These are phyloP conservation scores for Didymella glomerata DNA, from an alignment of 2,329 filamentous ascomycete species.

Conservation along the genomic window DNA sequence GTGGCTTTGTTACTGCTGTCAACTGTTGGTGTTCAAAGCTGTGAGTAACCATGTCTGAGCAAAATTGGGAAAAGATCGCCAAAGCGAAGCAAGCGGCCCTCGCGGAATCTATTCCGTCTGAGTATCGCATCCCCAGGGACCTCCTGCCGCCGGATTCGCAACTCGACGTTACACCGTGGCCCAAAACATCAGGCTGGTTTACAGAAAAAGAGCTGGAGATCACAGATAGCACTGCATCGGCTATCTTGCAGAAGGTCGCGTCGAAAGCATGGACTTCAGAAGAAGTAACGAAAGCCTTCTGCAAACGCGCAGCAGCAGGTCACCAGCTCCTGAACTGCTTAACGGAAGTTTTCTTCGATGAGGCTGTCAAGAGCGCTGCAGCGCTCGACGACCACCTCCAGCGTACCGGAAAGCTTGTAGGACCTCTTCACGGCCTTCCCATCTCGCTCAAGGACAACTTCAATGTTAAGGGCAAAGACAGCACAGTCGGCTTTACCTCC, in stretches of 20 bases:
- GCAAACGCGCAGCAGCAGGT: conserved; percentile 63
- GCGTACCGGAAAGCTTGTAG: conserved; percentile 58
- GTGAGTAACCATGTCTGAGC: conserved; percentile 27
- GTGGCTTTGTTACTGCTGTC: conserved; percentile 3
- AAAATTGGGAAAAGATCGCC: conserved; percentile 57
- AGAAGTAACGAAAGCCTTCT: conserved; percentile 62
- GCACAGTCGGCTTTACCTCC: conserved; percentile 70
- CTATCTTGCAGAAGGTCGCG: conserved; percentile 54
- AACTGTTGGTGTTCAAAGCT: conserved; percentile 1
- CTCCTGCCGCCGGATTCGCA: conserved; percentile 64
- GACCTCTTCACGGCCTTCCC: conserved; percentile 65
- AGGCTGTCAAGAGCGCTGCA: conserved; percentile 61
- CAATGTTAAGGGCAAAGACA: conserved; percentile 67
- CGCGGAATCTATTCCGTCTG: conserved; percentile 62
- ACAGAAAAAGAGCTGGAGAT: conserved; percentile 61
- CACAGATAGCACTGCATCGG: conserved; percentile 53
- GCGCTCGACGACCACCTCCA: conserved; percentile 62
- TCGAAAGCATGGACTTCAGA: conserved; percentile 60
- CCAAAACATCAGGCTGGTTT: conserved; percentile 67
- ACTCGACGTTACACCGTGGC: conserved; percentile 66
- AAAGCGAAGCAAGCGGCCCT: conserved; percentile 55
- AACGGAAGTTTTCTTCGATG: conserved; percentile 64
- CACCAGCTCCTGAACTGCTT: conserved; percentile 69
- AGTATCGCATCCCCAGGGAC: conserved; percentile 65
- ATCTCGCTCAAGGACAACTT: conserved; percentile 77